Evolutionary conservation across 1,284 basidiomycete species (phyloP), one percentile per base, ranked within the genome.

Genomic region (Coniophora puteana): DNA sequence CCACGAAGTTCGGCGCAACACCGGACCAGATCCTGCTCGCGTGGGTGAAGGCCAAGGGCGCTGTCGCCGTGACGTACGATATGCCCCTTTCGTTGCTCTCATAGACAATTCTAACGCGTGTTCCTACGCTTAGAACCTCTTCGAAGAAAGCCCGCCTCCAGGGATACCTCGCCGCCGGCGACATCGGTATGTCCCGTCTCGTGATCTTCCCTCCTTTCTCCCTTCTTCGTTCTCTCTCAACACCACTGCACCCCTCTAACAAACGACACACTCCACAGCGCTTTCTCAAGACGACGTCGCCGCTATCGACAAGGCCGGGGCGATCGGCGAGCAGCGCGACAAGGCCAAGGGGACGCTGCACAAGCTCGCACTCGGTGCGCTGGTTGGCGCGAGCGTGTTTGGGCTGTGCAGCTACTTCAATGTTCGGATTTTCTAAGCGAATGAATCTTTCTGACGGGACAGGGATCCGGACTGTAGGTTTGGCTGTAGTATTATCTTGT

Each of bases 11-110:
- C 17, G 68, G 68, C 3, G 78, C 71, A 11, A 74, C 78, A 2
- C 67, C 76, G 0, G 82, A 80, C 36, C 85, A 89, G 55, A 73
- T 89, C 8, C 66, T 89, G 7, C 63, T 86, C 25, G 72, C 78
- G 1, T 85, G 83, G 83, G 71, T 75, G 1, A 76, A 76, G 50
- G 65, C 71, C 27, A 86, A 86, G 51, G 82, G 79, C 13, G 76
- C 74, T 3, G 74, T 82, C 0, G 72, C 78, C 38, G 72, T 86
- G 38, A 85, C 81, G 76, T 83, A 62, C 28, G 76, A n/a, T 20
- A 16, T 2, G 26, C 4, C 30, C 4, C n/a, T 4, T 37, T 35
- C 5, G 10, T 29, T 3, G 20, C 23, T 10, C 14, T n/a, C 16
- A 44, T 25, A 23, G 36, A 27, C 28, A 24, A 14, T 31, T 3